Base-by-base conservation (phyloP, 2,329 filamentous ascomycete genomes). In the Calonectria pteridis region DNA sequence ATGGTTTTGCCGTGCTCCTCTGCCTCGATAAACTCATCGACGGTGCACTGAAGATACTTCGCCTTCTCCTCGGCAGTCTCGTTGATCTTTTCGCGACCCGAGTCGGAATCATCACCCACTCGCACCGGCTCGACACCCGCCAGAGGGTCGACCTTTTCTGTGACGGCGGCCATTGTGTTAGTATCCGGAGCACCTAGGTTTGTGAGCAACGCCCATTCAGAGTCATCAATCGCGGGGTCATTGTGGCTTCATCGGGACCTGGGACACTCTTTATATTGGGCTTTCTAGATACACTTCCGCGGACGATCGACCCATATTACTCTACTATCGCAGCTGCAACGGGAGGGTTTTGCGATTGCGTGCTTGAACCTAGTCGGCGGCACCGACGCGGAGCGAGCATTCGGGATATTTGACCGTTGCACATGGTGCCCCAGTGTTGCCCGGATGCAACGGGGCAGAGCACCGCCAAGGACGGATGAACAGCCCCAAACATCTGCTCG, bases 331-430 rank as follows among this genome's bases (percentile, higher is more conserved):
- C 55, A 18, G 37, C 33, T 13, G 26, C n/a, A 62, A 62, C 26
- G 55, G 33, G 33, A 62, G 33, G 37, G 33, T 62, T 28, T 62
- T 1, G 26, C n/a, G 26, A 62, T 62, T 62, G 55, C 55, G 55
- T 62, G 55, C 55, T 62, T 62, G 55, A 62, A 62, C 55, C 55
- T 62, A 62, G 55, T 62, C 55, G 55, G 55, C 55, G 55, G 55
- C 55, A 62, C 55, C 55, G 55, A 62, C 37, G 55, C 35, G 55
- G 33, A 62, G 55, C 26, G 33, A 40, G 55, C n/a, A 13, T 13
- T 40, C 33, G 33, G 55, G 55, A 40, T 40, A 62, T 62, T 16
- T 62, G 23, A 37, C 20, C 33, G 55, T 37, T 62, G 33, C 55
- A 62, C 55, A 62, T 62, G 55, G 55, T 40, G 55, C 55, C 55